A percentile compares a stretch with the other conserved stretches of the same genome.
phyloP scores from a whole-genome alignment of 2,329 filamentous ascomycete genomes.

The Furcasterigmium furcatum region DNA sequence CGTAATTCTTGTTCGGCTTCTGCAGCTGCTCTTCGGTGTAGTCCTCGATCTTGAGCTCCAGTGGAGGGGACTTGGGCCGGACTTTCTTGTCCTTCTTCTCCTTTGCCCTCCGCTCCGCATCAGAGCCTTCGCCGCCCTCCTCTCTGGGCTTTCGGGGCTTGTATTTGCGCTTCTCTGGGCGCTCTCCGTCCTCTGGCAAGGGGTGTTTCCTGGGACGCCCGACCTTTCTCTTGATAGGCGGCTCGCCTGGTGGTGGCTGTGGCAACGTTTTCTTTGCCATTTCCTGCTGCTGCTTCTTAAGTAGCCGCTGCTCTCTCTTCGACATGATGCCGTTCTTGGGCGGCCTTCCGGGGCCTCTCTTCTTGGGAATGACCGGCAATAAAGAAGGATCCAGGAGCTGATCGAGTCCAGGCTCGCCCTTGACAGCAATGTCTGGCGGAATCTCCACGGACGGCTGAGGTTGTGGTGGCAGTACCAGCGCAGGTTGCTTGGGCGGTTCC shows the following conservation, averaged over 20 bases:
- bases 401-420: slow-evolving; percentile 26
- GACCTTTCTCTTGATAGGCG: slow-evolving; percentile 60
- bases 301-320: slow-evolving; percentile 65
- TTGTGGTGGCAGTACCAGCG: neutral
- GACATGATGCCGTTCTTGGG: slow-evolving; percentile 84
- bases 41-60: slow-evolving; percentile 51
- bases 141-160: slow-evolving; percentile 59
- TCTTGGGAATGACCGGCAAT: slow-evolving; percentile 42
- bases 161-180: slow-evolving; percentile 63
- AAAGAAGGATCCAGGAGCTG: slow-evolving; percentile 35
- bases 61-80: slow-evolving; percentile 56
- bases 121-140: slow-evolving; percentile 52
- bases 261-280: slow-evolving; percentile 48
- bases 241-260: slow-evolving; percentile 42
- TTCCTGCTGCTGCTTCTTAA: slow-evolving; percentile 57
- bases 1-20: slow-evolving; percentile 62
- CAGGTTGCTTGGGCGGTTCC: slow-evolving; percentile 2
- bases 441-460: neutral
- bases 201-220: slow-evolving; percentile 64
- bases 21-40: slow-evolving; percentile 56
- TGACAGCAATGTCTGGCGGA: slow-evolving; percentile 13
- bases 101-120: slow-evolving; percentile 51
- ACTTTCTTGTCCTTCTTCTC: slow-evolving; percentile 60
- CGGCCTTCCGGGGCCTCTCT: slow-evolving; percentile 74
- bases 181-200: slow-evolving; percentile 52